Evolutionary conservation across 2,329 filamentous ascomycete genomes (phyloP), one percentile per base, ranked within the genome.

Genomic region (Uncinocarpus reesii): DNA sequence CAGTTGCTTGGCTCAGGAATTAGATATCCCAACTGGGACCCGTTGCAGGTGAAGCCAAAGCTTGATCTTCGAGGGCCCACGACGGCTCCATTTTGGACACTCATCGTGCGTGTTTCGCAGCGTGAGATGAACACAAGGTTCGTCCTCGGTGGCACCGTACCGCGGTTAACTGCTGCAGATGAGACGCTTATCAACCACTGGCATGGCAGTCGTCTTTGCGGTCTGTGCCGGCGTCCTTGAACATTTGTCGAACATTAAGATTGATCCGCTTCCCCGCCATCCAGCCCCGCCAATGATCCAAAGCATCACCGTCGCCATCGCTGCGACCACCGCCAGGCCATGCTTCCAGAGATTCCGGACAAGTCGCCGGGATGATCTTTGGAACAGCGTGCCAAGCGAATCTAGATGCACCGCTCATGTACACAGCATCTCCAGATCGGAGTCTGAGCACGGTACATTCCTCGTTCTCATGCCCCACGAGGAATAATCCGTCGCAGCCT

Each of bases 371-470:
- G 29, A 95, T 61, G 10, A 96, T 83, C 63, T 89, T 92, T 4
- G 92, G 89, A 10, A 96, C 88, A 10, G 86, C 89, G 68, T 96
- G 92, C 90, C 90, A 96, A 1, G 90, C 89, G 66, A 87, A 94
- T 36, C 92, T 75, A 3, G 86, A 83, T 50, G 80, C 73, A 16
- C 83, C 77, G 42, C 79, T 81, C 90, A 98, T 96, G 60, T 93
- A 88, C 1, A 96, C 79, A 0, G 81, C 87, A 68, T 95, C 90
- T 0, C 92, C 90, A 0, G 87, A 94, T 20, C 81, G 75, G 31
- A 96, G 71, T 18, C 83, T 74, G 29, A 94, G 59, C 21, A 65
- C 52, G 26, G 70, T 66, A n/a, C 66, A 67, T 20, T 60, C 58
- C 1, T 60, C 63, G 35, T 74, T 71, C 15, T 76, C 79, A 5